Evolutionary conservation across 2,329 filamentous ascomycete species (phyloP).

Genomic region (Penicillium sp.): DNA sequence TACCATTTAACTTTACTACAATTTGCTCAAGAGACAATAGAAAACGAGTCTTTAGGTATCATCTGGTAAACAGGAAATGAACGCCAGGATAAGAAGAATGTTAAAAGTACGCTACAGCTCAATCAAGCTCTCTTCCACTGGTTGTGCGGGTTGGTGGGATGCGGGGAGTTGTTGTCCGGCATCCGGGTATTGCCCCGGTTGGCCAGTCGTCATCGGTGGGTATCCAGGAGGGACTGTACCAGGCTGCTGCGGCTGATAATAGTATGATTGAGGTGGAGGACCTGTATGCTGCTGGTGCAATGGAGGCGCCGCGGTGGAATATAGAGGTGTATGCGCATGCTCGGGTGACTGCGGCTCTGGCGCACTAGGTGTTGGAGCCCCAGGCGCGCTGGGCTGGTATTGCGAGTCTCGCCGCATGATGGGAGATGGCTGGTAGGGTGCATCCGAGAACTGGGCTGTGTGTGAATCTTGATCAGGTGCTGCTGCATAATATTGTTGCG

Average conservation of each 20-base stretch:
- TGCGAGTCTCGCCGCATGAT: conserved; percentile 21
- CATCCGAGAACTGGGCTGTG: conserved; percentile 12
- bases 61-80: conserved; percentile 8
- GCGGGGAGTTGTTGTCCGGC: conserved; percentile 12
- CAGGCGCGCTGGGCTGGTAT: conserved; percentile 19
- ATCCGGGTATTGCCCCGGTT: conserved; percentile 22
- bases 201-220: conserved; percentile 16
- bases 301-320: conserved; percentile 12
- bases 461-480: conserved; percentile 11
- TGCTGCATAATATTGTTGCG: conserved; percentile 18
- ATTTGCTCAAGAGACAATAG: conserved; percentile 1
- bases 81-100: neutral
- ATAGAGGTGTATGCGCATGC: conserved; percentile 17
- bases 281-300: conserved; percentile 16
- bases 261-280: conserved; percentile 21
- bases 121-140: conserved; percentile 27
- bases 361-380: conserved; percentile 5
- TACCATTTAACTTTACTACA: conserved; percentile 5
- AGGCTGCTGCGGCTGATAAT: conserved; percentile 20
- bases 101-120: conserved; percentile 21
- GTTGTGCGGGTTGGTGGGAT: conserved; percentile 17
- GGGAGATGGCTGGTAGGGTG: conserved; percentile 20
- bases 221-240: conserved; percentile 14
- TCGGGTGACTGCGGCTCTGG: conserved; percentile 17
- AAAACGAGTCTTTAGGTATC: conserved; percentile 22